These are phyloP conservation scores for Alternaria solani DNA, from an alignment of 2,329 filamentous ascomycete species.

Conservation along the genomic window DNA sequence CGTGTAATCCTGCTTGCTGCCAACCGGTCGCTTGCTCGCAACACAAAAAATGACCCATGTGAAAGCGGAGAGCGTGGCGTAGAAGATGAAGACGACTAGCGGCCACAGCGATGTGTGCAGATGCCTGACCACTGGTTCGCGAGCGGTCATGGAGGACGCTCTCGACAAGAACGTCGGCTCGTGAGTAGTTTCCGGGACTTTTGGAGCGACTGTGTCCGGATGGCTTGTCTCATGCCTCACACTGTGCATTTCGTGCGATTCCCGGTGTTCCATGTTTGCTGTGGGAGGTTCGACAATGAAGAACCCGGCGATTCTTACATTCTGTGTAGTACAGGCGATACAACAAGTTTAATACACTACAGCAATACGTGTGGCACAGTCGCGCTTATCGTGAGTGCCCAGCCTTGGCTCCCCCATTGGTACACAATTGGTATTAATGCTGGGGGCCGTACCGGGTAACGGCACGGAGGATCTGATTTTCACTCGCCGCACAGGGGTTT, in stretches of 20 bases:
- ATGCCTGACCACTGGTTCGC: background rate
- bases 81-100: constrained; percentile 3
- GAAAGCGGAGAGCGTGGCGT: background rate
- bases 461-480: background rate
- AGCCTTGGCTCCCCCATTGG: background rate
- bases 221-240: background rate
- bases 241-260: background rate
- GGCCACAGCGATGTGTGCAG: background rate
- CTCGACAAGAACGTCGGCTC: background rate
- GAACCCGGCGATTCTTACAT: background rate
- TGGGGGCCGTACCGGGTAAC: background rate
- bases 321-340: background rate
- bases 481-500: background rate
- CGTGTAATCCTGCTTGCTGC: background rate
- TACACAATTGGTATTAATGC: background rate
- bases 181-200: background rate
- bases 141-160: constrained; percentile 4
- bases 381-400: background rate
- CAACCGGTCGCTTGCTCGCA: background rate
- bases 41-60: background rate
- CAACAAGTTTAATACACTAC: background rate
- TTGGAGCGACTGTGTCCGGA: background rate
- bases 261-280: constrained; percentile 1
- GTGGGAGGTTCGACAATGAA: background rate
- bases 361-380: background rate